Percentiles rank a stretch among this genome's conserved stretches.
phyloP scores from a whole-genome alignment of 139 green algal genomes.

The Micractinium conductrix region DNA sequence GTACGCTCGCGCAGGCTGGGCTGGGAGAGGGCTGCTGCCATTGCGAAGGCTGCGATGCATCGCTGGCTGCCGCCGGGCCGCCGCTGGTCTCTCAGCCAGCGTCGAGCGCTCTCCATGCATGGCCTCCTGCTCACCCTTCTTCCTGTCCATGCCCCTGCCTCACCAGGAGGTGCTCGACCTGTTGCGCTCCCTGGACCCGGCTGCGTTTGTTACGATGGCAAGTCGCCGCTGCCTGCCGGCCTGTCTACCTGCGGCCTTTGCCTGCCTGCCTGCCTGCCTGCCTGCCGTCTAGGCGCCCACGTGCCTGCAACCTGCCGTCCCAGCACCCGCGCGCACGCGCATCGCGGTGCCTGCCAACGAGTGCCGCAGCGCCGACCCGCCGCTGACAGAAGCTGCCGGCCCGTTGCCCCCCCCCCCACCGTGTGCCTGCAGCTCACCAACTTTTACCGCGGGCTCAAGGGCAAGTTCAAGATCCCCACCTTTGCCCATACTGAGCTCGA shows the following conservation, averaged over 20 bases:
- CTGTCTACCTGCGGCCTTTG: too few relatives aligned
- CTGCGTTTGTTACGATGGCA: constrained; percentile 58
- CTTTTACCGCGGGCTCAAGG: constrained; percentile 59
- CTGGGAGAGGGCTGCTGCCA: neutral
- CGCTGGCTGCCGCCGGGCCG: neutral
- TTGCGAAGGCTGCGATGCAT: neutral
- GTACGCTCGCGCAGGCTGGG: too few relatives aligned
- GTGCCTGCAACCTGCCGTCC: too few relatives aligned
- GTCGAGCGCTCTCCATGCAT: neutral
- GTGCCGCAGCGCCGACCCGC: too few relatives aligned
- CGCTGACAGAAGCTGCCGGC: too few relatives aligned
- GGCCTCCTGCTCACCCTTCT: neutral
- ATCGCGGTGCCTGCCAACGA: too few relatives aligned
- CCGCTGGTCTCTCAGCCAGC: neutral
- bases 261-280: neutral
- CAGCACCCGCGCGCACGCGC: too few relatives aligned
- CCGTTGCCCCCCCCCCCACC: too few relatives aligned
- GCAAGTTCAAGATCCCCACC: constrained; percentile 72
- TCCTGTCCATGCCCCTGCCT: neutral
- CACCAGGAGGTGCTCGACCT: constrained; percentile 49
- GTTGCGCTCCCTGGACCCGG: constrained; percentile 43
- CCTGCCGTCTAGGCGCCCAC: too few relatives aligned
- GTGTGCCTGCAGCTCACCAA: constrained; percentile 46
- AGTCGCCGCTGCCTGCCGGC: too few relatives aligned
- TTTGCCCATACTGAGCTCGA: constrained; percentile 76